Percentiles rank a stretch among this genome's conserved stretches.
phyloP scores from a whole-genome alignment of 169 alveolate species.

The Plasmodium inui region DNA sequence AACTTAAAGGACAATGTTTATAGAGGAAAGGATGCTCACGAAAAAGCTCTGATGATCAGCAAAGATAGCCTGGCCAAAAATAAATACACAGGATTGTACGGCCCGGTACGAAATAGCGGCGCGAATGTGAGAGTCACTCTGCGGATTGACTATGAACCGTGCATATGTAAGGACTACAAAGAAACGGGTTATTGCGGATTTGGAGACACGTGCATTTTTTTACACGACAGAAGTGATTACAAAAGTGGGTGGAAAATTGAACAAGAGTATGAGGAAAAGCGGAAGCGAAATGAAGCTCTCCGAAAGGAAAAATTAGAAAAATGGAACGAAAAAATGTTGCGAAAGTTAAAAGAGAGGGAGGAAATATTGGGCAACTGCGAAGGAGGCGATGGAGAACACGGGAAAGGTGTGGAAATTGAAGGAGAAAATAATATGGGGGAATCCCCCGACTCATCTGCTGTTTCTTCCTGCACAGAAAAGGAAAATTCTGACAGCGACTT shows the following conservation, averaged over 20 bases:
- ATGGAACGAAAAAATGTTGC: constrained; percentile 80
- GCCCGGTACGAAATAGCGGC: constrained; percentile 91
- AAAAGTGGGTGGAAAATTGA: constrained; percentile 96
- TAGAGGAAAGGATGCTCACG: constrained; percentile 90
- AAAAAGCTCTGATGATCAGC: constrained; percentile 81
- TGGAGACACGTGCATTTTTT: constrained; percentile 97
- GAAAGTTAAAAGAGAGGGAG: constrained; percentile 77
- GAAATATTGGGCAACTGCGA: constrained; percentile 60
- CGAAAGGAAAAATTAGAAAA: constrained; percentile 82
- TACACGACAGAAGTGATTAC: constrained; percentile 98
- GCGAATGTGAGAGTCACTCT: constrained; percentile 92
- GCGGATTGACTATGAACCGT: constrained; percentile 96
- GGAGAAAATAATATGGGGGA: constrained; percentile 68
- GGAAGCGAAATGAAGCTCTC: constrained; percentile 85
- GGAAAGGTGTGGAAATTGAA: constrained; percentile 2
- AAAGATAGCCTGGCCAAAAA: constrained; percentile 88
- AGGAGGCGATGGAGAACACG: constrained; percentile 67
- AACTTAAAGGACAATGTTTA: constrained; percentile 87
- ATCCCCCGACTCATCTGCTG: not conserved
- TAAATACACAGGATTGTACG: constrained; percentile 90
- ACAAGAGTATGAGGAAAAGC: constrained; percentile 92
- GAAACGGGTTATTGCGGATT: constrained; percentile 98
- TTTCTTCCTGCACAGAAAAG: constrained; percentile 51
- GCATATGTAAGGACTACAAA: constrained; percentile 96
- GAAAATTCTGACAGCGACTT: constrained; percentile 49